Evolutionary conservation across 2,329 filamentous ascomycete genomes (phyloP), one percentile per base, ranked within the genome.

Genomic region (Biscogniauxia mediterranea): DNA sequence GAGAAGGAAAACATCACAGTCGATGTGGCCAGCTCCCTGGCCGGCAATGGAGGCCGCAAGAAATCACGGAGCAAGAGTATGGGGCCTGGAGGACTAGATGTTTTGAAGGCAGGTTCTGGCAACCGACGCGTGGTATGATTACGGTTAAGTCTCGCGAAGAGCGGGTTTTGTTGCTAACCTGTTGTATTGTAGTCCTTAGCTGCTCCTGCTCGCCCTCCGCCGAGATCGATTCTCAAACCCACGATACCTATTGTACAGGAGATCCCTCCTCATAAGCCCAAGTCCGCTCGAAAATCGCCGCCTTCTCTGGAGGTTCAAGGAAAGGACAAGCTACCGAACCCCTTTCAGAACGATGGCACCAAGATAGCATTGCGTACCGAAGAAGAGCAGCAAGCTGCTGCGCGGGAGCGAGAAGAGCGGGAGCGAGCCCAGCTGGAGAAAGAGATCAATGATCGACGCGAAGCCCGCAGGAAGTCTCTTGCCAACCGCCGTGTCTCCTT

Each of bases 401-500:
- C 87, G 8, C 82, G 85, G 62, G 88, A 91, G 70, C 83, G 87
- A 23, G 89, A 91, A 66, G 89, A 91, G 64, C 83, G 84, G 51
- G 89, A 88, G 69, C 81, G 81, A 59, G 78, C 79, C 15, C 80
- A 86, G 58, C 72, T 84, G 15, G 84, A 89, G 70, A 87, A 85
- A 67, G 85, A 85, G 54, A 81, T 87, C 55, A 78, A 84, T 61
- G 88, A 94, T 69, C 85, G 93, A 59, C 85, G 93, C 68, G 95
- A 96, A 74, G 93, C 92, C 52, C 89, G 95, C 65, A 86, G 95
- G 68, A 98, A 98, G 75, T 97, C 93, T 19, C 84, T 97, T 60
- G 93, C 94, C 54, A 96, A 95, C 74, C 88, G 95, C 71, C 88
- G 95, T 72, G 95, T 99, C 38, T 98, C 94, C 0, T 99, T 99